Evolutionary conservation across 257 asterid species (phyloP).

Genomic region (Nicotiana otophora): DNA sequence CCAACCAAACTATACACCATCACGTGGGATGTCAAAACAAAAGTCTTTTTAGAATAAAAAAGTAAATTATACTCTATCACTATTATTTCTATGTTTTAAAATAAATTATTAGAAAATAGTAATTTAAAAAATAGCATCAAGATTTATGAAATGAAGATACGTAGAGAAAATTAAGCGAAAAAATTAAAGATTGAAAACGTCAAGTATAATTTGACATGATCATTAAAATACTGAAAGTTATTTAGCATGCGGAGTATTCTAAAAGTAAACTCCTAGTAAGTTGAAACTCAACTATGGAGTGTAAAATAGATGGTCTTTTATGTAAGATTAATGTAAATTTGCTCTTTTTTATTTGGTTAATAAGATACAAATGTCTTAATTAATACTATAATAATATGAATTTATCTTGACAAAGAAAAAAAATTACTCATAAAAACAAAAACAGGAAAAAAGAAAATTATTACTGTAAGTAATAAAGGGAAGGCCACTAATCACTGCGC

Average conservation of each 20-base stretch:
- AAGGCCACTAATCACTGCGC: conserved; percentile 38
- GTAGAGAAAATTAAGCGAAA: neutral
- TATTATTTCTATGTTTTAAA: too few species aligned
- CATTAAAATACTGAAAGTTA: neutral
- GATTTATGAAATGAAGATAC: too few species aligned
- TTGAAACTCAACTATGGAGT: neutral
- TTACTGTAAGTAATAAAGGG: neutral
- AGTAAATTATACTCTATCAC: neutral
- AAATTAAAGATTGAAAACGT: neutral
- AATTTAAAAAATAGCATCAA: too few species aligned
- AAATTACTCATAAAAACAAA: too few species aligned
- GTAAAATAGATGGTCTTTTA: neutral
- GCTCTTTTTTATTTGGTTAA: too few species aligned
- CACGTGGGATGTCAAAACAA: conserved; percentile 13
- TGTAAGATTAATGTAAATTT: neutral
- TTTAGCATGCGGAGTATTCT: neutral
- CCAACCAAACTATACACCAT: conserved; percentile 9
- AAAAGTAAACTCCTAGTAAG: too few species aligned
- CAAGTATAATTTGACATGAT: neutral
- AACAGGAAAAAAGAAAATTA: too few species aligned
- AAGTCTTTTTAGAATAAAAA: neutral
- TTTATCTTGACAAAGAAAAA: too few species aligned
- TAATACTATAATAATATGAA: too few species aligned
- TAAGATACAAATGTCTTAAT: neutral
- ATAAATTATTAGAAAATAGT: too few species aligned